Percentiles rank a stretch among this genome's conserved stretches.
phyloP scores from a whole-genome alignment of 139 green algal species.

The Closterium sp. region DNA sequence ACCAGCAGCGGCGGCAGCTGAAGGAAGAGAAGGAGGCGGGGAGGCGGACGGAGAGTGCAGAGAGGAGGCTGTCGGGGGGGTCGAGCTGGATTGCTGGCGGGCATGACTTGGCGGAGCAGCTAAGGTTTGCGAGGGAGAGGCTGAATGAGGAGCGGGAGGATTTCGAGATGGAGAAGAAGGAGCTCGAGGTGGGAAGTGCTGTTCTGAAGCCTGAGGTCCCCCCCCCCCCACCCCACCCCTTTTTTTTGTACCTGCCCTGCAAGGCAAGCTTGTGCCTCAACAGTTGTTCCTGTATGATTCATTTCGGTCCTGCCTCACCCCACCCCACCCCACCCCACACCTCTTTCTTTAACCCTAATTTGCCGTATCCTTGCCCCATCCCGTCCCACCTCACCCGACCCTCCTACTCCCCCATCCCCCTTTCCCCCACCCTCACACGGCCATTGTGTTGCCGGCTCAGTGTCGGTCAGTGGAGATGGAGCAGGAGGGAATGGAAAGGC shows the following conservation, averaged over 20 bases:
- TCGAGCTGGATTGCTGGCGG: neutral
- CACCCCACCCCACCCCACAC: neutral
- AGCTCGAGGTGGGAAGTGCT: neutral
- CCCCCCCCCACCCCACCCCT: no score
- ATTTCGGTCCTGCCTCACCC: neutral
- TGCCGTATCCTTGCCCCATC: no score
- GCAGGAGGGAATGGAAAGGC: neutral
- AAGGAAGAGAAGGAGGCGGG: neutral
- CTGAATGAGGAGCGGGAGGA: constrained; percentile 4
- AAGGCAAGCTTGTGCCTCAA: neutral
- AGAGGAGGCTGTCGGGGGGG: neutral
- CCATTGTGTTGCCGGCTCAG: neutral
- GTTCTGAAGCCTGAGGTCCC: no score
- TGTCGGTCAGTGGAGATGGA: neutral
- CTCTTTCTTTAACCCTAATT: no score
- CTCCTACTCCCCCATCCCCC: no score
- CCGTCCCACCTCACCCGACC: no score
- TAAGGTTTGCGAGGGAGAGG: neutral
- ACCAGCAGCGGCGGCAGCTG: neutral
- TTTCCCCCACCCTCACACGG: no score
- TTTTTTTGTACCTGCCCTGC: neutral
- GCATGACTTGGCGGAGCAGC: neutral
- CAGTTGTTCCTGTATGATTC: neutral
- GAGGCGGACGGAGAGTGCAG: neutral
- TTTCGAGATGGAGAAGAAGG: neutral